phyloP scores from a whole-genome alignment of 352 stramenopile species.

The Blastocystis sp. region DNA sequence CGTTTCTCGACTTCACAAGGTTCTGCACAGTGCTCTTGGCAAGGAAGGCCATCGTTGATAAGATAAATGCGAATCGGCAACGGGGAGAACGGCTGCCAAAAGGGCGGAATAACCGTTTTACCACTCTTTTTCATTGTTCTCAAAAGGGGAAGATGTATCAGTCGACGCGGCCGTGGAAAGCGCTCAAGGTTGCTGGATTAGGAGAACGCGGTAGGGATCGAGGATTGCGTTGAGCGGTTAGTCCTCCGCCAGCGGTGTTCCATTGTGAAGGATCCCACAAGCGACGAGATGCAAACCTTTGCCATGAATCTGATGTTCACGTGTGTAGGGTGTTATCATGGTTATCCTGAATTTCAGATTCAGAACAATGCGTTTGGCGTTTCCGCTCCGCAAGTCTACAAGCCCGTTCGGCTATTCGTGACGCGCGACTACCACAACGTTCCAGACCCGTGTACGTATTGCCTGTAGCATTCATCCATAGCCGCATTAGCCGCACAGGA shows the following conservation, averaged over 20 bases:
- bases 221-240: background rate
- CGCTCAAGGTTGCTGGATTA: conserved; percentile 26
- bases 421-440: conserved; percentile 48
- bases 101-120: conserved; percentile 16
- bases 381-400: conserved; percentile 44
- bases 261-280: conserved; percentile 17
- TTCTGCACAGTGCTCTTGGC: background rate
- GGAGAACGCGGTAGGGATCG: background rate
- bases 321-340: conserved; percentile 5
- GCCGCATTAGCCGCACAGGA: conserved; percentile 6
- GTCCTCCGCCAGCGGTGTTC: conserved; percentile 23
- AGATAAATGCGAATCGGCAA: background rate
- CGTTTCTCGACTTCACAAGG: conserved; percentile 17
- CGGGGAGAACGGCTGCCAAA: background rate
- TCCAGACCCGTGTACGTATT: conserved; percentile 2
- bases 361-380: conserved; percentile 52
- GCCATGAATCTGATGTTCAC: conserved; percentile 50
- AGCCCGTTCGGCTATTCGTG: conserved; percentile 51
- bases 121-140: background rate
- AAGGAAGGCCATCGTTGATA: conserved; percentile 34
- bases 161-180: conserved; percentile 6
- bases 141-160: background rate
- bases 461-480: background rate
- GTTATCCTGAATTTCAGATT: background rate
- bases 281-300: conserved; percentile 37